Percentiles rank a stretch among this genome's conserved stretches.
Evolutionary conservation across 345 rosid genomes (phyloP).

Genomic region (Citrus hindsii): DNA sequence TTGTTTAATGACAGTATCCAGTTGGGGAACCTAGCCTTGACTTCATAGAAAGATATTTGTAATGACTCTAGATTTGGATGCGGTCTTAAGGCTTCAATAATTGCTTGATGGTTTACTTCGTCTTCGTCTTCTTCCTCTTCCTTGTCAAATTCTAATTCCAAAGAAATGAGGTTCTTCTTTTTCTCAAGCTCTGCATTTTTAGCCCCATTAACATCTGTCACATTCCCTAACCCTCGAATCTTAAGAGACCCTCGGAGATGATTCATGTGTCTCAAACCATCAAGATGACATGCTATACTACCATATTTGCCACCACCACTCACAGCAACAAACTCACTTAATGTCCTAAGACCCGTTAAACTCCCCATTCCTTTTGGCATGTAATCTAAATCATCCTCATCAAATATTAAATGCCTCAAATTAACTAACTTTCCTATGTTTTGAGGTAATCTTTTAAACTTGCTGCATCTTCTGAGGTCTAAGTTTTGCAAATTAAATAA

Average conservation of each 20-base stretch:
- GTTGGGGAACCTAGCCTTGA: not conserved
- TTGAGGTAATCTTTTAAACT: not conserved
- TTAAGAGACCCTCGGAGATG: not conserved
- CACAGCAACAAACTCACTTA: not conserved
- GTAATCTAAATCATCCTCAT: not conserved
- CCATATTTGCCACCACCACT: not conserved
- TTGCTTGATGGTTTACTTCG: not conserved
- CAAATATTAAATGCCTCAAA: not conserved
- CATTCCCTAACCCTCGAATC: not conserved
- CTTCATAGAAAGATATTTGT: not conserved
- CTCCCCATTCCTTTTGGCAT: not conserved
- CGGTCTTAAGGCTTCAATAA: not conserved
- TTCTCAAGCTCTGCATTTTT: not conserved
- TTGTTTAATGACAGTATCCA: not conserved
- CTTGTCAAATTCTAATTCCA: constrained; percentile 6
- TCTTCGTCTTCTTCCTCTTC: not conserved
- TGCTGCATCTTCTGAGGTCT: fast-evolving
- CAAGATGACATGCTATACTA: not conserved
- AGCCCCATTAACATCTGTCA: too few relatives aligned
- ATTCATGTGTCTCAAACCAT: not conserved
- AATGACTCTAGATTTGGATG: not conserved
- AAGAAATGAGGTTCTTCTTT: not conserved
- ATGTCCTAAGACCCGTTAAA: not conserved
- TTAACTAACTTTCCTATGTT: constrained; percentile 2
- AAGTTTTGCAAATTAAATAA: constrained; percentile 12